These are phyloP conservation scores for Waltergamsia citrina DNA, from an alignment of 2,329 filamentous ascomycete genomes.

Conservation along the genomic window DNA sequence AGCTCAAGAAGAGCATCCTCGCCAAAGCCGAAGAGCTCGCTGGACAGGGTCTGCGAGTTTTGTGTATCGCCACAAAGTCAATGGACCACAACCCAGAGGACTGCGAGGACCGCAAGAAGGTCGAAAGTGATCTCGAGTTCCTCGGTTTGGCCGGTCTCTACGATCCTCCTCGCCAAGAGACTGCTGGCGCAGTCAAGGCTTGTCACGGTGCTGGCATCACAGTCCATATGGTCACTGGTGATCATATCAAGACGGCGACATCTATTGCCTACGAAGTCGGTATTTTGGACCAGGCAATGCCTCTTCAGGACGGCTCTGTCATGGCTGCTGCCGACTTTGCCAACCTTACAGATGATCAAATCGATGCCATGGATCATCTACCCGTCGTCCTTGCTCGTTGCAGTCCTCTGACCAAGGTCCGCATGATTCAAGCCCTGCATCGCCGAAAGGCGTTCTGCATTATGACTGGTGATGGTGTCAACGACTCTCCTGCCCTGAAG, in stretches of 20 bases:
- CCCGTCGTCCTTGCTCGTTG: conserved; percentile 62
- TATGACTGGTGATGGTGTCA: conserved; percentile 70
- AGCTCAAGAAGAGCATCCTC: conserved; percentile 34
- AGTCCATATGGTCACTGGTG: conserved; percentile 62
- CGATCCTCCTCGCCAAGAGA: conserved; percentile 62
- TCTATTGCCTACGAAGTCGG: conserved; percentile 58
- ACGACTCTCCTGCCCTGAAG: conserved; percentile 65
- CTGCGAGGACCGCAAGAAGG: conserved; percentile 36
- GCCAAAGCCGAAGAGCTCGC: conserved; percentile 46
- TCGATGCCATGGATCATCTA: conserved; percentile 50
- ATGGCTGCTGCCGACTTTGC: conserved; percentile 58
- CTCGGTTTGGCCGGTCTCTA: conserved; percentile 65
- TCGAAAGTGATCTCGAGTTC: conserved; percentile 51
- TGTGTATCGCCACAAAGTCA: conserved; percentile 51
- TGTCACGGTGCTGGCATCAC: conserved; percentile 53
- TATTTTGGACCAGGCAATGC: conserved; percentile 35
- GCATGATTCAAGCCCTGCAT: conserved; percentile 67
- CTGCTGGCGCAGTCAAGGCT: conserved; percentile 47
- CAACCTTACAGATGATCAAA: conserved; percentile 48
- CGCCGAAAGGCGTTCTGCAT: conserved; percentile 59
- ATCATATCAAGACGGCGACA: conserved; percentile 58
- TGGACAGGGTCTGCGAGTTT: conserved; percentile 55
- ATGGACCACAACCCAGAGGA: conserved; percentile 25
- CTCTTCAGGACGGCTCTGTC: conserved; percentile 31
- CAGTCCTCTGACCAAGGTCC: conserved; percentile 62